phyloP scores from a whole-genome alignment of 139 green algal genomes.

The Chlorella sp. region DNA sequence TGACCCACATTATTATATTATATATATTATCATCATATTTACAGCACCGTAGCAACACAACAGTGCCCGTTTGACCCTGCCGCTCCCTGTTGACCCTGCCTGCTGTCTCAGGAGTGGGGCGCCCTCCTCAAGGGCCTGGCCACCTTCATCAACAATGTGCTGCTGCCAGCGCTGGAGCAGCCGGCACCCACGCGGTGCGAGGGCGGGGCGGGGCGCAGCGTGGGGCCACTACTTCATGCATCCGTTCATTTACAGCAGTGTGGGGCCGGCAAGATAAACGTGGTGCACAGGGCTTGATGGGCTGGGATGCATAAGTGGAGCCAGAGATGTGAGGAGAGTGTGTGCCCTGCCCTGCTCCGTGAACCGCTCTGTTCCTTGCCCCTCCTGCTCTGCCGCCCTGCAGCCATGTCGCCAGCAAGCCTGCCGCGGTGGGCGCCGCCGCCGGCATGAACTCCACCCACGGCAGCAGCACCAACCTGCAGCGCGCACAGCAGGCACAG shows the following conservation, averaged over 20 bases:
- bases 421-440: neutral
- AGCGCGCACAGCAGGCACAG: neutral
- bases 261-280: neutral
- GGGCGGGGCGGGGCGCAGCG: neutral
- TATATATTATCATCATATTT: too few relatives aligned
- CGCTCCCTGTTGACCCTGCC: neutral
- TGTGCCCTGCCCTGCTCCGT: too few relatives aligned
- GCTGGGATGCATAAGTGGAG: too few relatives aligned
- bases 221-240: neutral
- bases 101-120: neutral
- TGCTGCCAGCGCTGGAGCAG: conserved; percentile 5
- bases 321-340: too few relatives aligned
- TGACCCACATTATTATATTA: too few relatives aligned
- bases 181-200: neutral
- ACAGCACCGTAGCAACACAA: too few relatives aligned
- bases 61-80: too few relatives aligned
- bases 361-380: neutral
- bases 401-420: neutral
- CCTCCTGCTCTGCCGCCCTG: neutral
- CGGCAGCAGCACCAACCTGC: neutral
- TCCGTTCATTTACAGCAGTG: neutral
- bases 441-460: neutral
- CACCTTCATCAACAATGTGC: neutral
- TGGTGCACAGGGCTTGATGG: neutral
- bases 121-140: neutral